Conservation (phyloP, 2,329 filamentous ascomycete genomes). For the Aspergillus ustus region DNA sequence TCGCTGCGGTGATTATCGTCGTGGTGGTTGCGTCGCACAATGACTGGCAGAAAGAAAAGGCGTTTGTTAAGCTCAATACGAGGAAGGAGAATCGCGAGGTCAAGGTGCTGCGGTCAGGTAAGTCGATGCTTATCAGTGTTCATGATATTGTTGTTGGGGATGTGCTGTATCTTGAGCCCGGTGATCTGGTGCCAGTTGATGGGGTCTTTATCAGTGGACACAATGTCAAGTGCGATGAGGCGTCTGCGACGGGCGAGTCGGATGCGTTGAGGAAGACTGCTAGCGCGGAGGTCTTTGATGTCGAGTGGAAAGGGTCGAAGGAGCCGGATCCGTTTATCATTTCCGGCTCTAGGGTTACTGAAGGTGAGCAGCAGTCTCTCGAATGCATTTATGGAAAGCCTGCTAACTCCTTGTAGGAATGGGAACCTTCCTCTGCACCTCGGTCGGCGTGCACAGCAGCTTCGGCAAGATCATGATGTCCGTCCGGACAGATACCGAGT, state of each 20-base stretch:
- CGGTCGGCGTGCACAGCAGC: conserved; percentile 72
- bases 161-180: conserved; percentile 72
- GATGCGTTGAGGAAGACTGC: conserved; percentile 69
- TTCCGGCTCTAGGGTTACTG: conserved; percentile 71
- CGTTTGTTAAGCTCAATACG: conserved; percentile 79
- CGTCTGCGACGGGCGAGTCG: conserved; percentile 76
- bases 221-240: conserved; percentile 73
- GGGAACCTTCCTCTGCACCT: conserved; percentile 75
- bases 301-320: conserved; percentile 61
- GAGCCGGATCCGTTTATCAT: conserved; percentile 74
- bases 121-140: conserved; percentile 69
- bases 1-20: conserved; percentile 75
- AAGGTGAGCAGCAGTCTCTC: too few relatives aligned
- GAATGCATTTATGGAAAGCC: too few relatives aligned
- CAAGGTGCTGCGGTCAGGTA: conserved; percentile 75
- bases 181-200: conserved; percentile 73
- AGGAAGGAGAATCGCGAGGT: conserved; percentile 78
- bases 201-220: conserved; percentile 70
- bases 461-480: conserved; percentile 77
- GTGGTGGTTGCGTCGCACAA: conserved; percentile 76
- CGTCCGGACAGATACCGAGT: conserved; percentile 72
- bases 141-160: conserved; percentile 76
- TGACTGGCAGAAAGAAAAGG: conserved; percentile 80
- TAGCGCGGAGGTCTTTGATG: conserved; percentile 65
- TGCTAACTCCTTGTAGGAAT: conserved; percentile 64